Evolutionary conservation across 345 rosid genomes (phyloP), one percentile per base, ranked within the genome.

Genomic region (Citrus cavaleriei): DNA sequence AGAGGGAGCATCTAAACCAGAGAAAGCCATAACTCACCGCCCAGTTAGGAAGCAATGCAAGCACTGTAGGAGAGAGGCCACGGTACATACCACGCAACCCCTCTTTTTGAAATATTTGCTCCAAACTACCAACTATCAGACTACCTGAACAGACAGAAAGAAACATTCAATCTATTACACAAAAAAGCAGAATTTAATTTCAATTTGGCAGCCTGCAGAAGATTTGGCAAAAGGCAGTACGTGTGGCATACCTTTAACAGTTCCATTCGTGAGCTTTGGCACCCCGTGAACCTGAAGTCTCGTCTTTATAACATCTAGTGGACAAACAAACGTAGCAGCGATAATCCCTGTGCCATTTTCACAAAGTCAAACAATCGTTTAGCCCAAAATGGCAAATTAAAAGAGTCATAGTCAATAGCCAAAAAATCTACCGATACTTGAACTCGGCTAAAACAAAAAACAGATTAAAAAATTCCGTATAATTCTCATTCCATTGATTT

Each of bases 281-380:
- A 94, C 76, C 64, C 98, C 98, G 68, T 93, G 95, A 78, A 94
- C 98, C 78, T 94, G 98, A 81, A 94, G 90, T 86, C 98, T 88
- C 40, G 98, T 94, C 80, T 94, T 94, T 71, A 94, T 92, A 21
- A 94, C 98, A 84, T 94, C 96, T 77, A 94, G 86, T 68, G 97
- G 98, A 74, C 96, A 94, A 80, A 94, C 97, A 80, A 93, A 93
- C 59, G 97, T 88, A 72, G 98, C 97, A 78, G 98, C 97, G 74
- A 94, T 78, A 59, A 87, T 92, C 69, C 97, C 97, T 94, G 81
- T 61, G 77, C 19, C 72, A 57, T 24, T 35, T 37, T 5, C 25
- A 14, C 25, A 55, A 71, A 82, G 49, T 42, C 72, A 77, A 58
- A 73, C 40, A 46, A 21, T 10, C 28, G 19, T 24, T 58, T 35